Base-by-base conservation (phyloP, 495 filamentous ascomycete genomes). In the Podospora australis region DNA sequence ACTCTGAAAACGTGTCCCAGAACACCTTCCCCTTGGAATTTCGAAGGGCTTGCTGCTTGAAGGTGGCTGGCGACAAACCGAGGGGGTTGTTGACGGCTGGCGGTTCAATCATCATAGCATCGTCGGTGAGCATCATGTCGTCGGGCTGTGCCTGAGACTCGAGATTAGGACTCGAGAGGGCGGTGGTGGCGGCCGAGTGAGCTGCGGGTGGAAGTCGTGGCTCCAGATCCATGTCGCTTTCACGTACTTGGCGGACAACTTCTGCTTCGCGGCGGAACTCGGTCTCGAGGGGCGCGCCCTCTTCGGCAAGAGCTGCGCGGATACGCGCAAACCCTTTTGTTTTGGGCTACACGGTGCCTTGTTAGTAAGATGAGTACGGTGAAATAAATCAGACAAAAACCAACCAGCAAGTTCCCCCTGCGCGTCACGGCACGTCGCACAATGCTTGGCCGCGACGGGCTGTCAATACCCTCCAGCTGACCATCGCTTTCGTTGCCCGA, bases 281-380 rank as follows among this genome's bases (percentile, higher is more conserved):
- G 34, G 82, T 83, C 52, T 97, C 94, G 22, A 95, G 64, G 0
- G 92, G 92, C 0, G 88, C 78, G 29, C 77, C 78, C 68, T 99
- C 92, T 66, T 97, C 92, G 41, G 83, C 72, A 1, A 99, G 77
- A 6, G 87, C 88, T 8, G 92, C 94, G 40, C 85, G 80, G 56
- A 99, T 94, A 2, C 92, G 84, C 2, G 90, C 88, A 65, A 97
- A 97, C 0, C 80, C 86, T 69, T 95, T 95, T 0, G 90, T 88
- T 70, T 99, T 99, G 13, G 92, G 92, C 85, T 74, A 38, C 32
- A 44, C 32, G 34, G 24, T 30, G 21, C n/a, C n/a, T n/a, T n/a
- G n/a, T n/a, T n/a, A n/a, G 43, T 57, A 24, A 48, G 49, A n/a
- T n/a, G 41, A 45, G 16, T 16, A 24, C 17, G 2, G 8, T 20